Base-by-base conservation (phyloP, 768 basidiomycete genomes). In the Hericium erinaceus region DNA sequence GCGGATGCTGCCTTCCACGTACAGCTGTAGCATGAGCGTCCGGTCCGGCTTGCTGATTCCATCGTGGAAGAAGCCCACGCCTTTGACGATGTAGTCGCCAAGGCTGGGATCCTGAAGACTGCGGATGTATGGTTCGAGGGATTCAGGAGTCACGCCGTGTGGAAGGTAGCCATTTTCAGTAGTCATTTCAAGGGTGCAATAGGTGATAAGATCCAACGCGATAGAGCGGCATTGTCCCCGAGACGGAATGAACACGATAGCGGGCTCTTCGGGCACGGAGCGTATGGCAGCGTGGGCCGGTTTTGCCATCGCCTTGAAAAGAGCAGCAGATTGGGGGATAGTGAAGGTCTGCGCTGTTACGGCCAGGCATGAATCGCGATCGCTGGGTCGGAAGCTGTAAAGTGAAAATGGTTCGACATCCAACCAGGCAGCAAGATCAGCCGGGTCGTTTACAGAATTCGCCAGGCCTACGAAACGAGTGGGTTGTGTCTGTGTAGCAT, bases 231-330 rank as follows among this genome's bases (percentile, higher is more conserved):
- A 94, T 63, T 94, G 90, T 8, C 72, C 73, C 7, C 85, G 82
- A 46, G 94, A 93, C 3, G 97, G 89, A 1, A 97, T 91, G 69
- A 98, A 97, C 11, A 95, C 77, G 59, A 98, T 80, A 0, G 85
- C 80, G 2, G 79, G 74, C 57, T 79, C 78, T 7, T 71, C 74
- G 12, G 68, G 65, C 1, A 74, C 67, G 2, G 73, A 73, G 13
- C 72, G 79, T 58, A 97, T 83, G n/a, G 84, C 84, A 10, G 82
- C 72, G 70, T 95, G 90, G 2, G 87, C 84, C 3, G 95, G 93
- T 67, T 92, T 95, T 50, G 89, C 82, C 87, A 98, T 97, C 2
- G 85, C 81, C 65, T 94, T 95, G 72, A 93, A 85, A 18, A 98
- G 76, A 0, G 91, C 84, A 0, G 87, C 79, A 4, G 95, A 97